Base-by-base conservation (phyloP, 805 yeast species). In the Nakazawaea populi region DNA sequence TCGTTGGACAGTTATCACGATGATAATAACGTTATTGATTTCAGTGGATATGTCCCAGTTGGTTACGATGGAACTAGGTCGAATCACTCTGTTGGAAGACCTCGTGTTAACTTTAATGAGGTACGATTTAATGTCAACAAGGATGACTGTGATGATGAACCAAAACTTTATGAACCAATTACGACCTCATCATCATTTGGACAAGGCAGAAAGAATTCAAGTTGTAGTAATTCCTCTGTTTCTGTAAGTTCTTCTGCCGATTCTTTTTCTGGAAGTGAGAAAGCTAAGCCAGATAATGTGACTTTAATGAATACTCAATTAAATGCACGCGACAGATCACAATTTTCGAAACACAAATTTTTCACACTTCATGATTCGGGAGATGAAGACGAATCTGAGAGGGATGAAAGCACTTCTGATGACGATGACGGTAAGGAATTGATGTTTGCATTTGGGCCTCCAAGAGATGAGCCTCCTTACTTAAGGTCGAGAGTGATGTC, bases 1-100 rank as follows among this genome's bases (percentile, higher is more conserved):
- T 85, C 91, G 0, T 68, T 87, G 60, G 90, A 84, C 59, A 82
- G 90, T 61, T 75, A 79, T 53, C 82, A 83, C 60, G 72, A 61
- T 44, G 63, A 60, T 14, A 24, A 28, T 28, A 40, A 36, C 12
- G 48, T 47, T 30, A 35, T 51, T 28, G 52, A 49, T 37, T 36
- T 48, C 40, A 49, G 48, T 40, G 68, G 73, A 5, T 69, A 66
- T 57, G 64, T 72, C 43, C 77, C 77, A 8, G 75, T 72, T 5
- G 72, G 71, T 42, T 72, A 70, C 57, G 74, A 71, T 53, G 52
- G 56, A 37, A 68, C 69, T 54, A 18, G 18, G 14, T 11, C 40
- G 7, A 71, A 68, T 50, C 63, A 67, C 49, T 55, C 71, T 34
- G 58, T 67, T 34, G 34, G 28, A 9, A 32, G 38, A 11, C 11